Evolutionary conservation across 495 filamentous ascomycete genomes (phyloP).

Genomic region (Cercophora scortea): DNA sequence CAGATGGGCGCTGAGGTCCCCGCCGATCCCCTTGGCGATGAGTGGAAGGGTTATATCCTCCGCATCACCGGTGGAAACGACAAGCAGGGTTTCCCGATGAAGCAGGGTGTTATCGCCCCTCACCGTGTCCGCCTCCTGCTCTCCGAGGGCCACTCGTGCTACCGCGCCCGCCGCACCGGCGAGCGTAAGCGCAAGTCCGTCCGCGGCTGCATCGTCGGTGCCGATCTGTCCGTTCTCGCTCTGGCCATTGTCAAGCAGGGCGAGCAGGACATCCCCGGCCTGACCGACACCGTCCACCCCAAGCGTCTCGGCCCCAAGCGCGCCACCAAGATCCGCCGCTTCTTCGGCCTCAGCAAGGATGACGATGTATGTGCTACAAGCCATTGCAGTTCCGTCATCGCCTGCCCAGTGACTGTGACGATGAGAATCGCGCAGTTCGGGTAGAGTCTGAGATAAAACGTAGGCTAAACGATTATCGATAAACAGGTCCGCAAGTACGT

Average conservation of each 20-base stretch:
- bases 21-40: slow-evolving; percentile 88
- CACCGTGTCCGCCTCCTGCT: slow-evolving; percentile 95
- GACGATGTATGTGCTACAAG: slow-evolving; percentile 79
- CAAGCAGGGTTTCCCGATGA: slow-evolving; percentile 99
- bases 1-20: slow-evolving; percentile 95
- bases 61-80: slow-evolving; percentile 99
- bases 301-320: slow-evolving; percentile 98
- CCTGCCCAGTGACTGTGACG: slow-evolving; percentile 42
- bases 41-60: slow-evolving; percentile 99
- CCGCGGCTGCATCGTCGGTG: slow-evolving; percentile 94
- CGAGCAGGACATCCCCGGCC: slow-evolving; percentile 82
- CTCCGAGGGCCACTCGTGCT: slow-evolving; percentile 90
- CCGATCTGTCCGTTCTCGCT: slow-evolving; percentile 88
- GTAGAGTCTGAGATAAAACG: slow-evolving; percentile 44
- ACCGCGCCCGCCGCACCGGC: slow-evolving; percentile 91
- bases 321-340: slow-evolving; percentile 96
- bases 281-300: slow-evolving; percentile 94
- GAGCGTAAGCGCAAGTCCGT: slow-evolving; percentile 99
- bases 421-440: slow-evolving; percentile 40
- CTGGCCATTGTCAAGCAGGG: slow-evolving; percentile 96
- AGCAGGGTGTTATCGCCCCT: slow-evolving; percentile 98
- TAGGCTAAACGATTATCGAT: slow-evolving; percentile 30
- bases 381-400: slow-evolving; percentile 42
- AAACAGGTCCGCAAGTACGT: slow-evolving; percentile 92
- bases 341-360: slow-evolving; percentile 99